phyloP scores from a whole-genome alignment of 768 basidiomycete genomes.

The Boletellus sp. region DNA sequence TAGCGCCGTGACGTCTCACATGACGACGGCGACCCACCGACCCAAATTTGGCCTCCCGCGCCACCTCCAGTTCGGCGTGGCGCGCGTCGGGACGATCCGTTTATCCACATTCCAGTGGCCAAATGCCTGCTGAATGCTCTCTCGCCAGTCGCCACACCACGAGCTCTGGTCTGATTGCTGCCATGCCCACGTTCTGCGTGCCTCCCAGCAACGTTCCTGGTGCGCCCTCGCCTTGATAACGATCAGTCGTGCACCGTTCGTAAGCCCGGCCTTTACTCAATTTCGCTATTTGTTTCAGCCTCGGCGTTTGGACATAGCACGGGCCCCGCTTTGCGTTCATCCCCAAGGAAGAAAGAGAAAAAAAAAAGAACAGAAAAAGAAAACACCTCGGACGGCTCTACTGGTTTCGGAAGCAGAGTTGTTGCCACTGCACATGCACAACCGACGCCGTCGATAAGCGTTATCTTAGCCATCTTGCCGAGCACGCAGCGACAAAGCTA shows the following conservation, averaged over 20 bases:
- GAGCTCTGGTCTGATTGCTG: background rate
- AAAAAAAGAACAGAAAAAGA: too few relatives aligned
- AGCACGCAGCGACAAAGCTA: background rate
- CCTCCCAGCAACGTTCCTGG: background rate
- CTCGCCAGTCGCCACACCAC: constrained; percentile 10
- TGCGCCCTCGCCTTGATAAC: too few relatives aligned
- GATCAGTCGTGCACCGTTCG: too few relatives aligned
- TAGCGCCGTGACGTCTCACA: background rate
- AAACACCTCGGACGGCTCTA: background rate
- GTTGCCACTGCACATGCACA: background rate
- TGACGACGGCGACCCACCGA: constrained; percentile 1
- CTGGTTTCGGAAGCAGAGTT: background rate
- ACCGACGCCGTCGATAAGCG: constrained; percentile 8
- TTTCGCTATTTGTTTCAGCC: too few relatives aligned
- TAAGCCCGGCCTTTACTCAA: too few relatives aligned
- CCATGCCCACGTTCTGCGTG: background rate
- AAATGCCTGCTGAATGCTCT: background rate
- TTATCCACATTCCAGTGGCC: background rate
- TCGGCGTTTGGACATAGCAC: too few relatives aligned
- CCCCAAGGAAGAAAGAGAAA: too few relatives aligned
- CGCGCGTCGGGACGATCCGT: background rate
- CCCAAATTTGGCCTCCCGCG: too few relatives aligned
- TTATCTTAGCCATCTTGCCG: constrained; percentile 13
- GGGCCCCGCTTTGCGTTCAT: too few relatives aligned
- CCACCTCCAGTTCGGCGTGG: constrained; percentile 5